phyloP scores from a whole-genome alignment of 768 basidiomycete genomes.

The Lentinula boryana region DNA sequence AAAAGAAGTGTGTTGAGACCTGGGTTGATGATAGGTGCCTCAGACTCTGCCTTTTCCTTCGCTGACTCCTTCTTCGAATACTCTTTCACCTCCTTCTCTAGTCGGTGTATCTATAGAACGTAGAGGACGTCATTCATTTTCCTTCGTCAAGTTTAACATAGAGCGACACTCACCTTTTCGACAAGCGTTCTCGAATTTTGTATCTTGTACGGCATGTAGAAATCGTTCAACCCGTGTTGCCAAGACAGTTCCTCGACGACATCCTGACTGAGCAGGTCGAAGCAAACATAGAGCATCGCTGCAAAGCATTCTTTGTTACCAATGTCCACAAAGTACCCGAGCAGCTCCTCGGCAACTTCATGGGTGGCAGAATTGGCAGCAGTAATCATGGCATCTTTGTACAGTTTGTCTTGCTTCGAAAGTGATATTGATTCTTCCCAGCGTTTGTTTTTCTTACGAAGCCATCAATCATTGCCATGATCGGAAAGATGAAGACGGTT shows the following conservation, averaged over 20 bases:
- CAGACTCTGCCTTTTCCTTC: constrained; percentile 86
- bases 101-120: constrained; percentile 50
- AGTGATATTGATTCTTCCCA: constrained; percentile 97
- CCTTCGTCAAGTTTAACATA: neutral
- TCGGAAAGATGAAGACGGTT: constrained; percentile 1
- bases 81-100: constrained; percentile 90
- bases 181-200: constrained; percentile 79
- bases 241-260: constrained; percentile 93
- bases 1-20: constrained; percentile 58
- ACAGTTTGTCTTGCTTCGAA: constrained; percentile 94
- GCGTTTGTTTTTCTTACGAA: constrained; percentile 77
- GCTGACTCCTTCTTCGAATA: constrained; percentile 78
- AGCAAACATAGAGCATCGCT: constrained; percentile 84
- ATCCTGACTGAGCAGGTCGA: constrained; percentile 91
- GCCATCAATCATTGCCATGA: neutral
- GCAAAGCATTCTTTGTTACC: constrained; percentile 99
- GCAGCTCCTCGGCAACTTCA: constrained; percentile 90
- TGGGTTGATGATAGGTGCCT: constrained; percentile 85
- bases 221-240: constrained; percentile 95
- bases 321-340: constrained; percentile 96
- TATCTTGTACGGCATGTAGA: constrained; percentile 94
- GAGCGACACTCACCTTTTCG: constrained; percentile 50
- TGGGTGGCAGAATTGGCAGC: constrained; percentile 79
- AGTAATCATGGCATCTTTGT: constrained; percentile 94
- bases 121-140: neutral